phyloP scores from a whole-genome alignment of 1,139 yeast species.

The Hyphopichia wangnamkhiaoensis region DNA sequence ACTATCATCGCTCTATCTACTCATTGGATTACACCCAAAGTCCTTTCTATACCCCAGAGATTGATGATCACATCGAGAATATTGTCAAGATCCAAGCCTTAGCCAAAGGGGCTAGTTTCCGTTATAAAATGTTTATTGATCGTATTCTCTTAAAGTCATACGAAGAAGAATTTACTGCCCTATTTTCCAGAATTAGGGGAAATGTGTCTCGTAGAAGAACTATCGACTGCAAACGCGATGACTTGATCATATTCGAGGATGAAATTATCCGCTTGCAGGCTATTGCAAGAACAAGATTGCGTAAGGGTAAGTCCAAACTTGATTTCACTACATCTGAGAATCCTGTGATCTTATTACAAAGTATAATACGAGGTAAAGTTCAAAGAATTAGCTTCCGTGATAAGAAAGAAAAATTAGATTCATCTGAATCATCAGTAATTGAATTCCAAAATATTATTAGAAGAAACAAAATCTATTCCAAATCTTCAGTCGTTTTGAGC shows the following conservation, averaged over 20 bases:
- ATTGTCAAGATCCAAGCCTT: conserved; percentile 57
- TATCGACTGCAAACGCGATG: conserved; percentile 42
- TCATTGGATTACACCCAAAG: conserved; percentile 5
- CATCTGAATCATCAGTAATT: conserved; percentile 11
- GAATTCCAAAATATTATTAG: conserved; percentile 33
- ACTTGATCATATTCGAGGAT: conserved; percentile 24
- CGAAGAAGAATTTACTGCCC: conserved; percentile 42
- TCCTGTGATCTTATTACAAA: conserved; percentile 22
- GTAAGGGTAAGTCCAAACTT: conserved; percentile 13
- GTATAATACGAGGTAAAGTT: conserved; percentile 27
- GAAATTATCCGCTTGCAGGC: conserved; percentile 42
- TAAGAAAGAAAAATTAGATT: conserved; percentile 10
- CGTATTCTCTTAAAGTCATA: conserved; percentile 59
- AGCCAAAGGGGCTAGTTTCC: conserved; percentile 63
- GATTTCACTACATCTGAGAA: conserved; percentile 13
- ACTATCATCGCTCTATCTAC: neutral
- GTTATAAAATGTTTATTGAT: conserved; percentile 64
- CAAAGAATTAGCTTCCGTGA: conserved; percentile 13
- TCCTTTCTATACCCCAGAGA: conserved; percentile 24
- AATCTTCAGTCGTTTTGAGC: conserved; percentile 23
- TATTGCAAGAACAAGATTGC: conserved; percentile 28
- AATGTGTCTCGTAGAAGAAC: conserved; percentile 33
- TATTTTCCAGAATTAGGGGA: conserved; percentile 45
- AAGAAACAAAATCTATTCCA: conserved; percentile 23
- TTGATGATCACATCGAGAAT: conserved; percentile 23